Base-by-base conservation (phyloP, 495 filamentous ascomycete genomes). In the Lepraria neglecta region DNA sequence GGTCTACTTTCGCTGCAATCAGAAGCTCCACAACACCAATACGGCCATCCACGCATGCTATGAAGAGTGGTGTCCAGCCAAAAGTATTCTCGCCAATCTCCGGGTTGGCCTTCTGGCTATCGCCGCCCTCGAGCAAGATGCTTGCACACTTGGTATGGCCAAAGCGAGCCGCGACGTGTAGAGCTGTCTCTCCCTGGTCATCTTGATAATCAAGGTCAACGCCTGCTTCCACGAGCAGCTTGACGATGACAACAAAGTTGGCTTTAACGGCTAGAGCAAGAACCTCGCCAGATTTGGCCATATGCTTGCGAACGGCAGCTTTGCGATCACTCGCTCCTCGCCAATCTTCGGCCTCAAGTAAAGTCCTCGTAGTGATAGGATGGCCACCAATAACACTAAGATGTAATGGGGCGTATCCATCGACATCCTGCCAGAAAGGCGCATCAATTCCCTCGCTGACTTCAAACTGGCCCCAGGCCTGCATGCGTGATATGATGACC, bases 141-240 rank as follows among this genome's bases (percentile, higher is more conserved):
- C 75, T 79, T 1, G 87, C 89, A 67, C 94, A 97, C 56, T 91
- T 79, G 42, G 80, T 80, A 68, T 95, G 89, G 14, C 89, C 91
- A 69, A 91, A 92, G 40, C 91, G 84, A 28, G 95, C 95, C 15
- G 94, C 92, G 69, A 96, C 81, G 69, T 98, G 95, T 46, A 98
- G 72, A 4, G 92, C 91, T 35, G 91, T 91, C 74, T 97, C 95
- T n/a, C 92, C 92, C 47, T 89, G 86, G 59, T 88, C 84, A 69
- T 97, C 91, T 71, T 92, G 91, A 76, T 91, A 94, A 70, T 98
- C 95, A 72, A 96, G 86, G 67, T 96, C 90, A 3, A 96, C 88
- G 1, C 91, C 91, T 2, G 94, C 91, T 59, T 95, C 86, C 5
- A 97, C 90, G 28, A 98, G 77, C 61, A 96, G 78, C 67, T 84